Evolutionary conservation across 495 filamentous ascomycete genomes (phyloP), one percentile per base, ranked within the genome.

Genomic region (Penicillium atrosanguineum): DNA sequence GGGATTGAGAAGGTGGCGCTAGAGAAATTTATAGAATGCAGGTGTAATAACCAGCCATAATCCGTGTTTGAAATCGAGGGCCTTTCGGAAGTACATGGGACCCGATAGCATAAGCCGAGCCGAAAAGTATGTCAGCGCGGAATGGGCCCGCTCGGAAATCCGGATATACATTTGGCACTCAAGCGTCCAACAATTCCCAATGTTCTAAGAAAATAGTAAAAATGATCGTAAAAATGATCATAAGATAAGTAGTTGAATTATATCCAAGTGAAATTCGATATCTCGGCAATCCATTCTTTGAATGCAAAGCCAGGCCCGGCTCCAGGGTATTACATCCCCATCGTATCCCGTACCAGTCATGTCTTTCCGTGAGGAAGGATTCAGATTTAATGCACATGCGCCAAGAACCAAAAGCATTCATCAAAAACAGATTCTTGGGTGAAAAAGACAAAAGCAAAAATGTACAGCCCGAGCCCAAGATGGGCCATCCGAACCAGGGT

Each of bases 91-190:
- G 45, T 58, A 52, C 44, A 26, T 28, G 29, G 20, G 31, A 46
- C 50, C 57, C 62, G 59, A 62, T 58, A 26, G 48, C 40, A 59
- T 46, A 59, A 58, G 61, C 56, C 59, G 50, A 52, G 20, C 51
- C 29, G 60, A 50, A 41, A 31, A 50, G 23, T 60, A 29, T 61
- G 62, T 62, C 53, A 68, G 65, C 63, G 62, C 65, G 65, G 63
- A 68, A 68, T 42, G 19, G 25, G 19, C 19, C 65, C 65, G 65
- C 55, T 37, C 52, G 44, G 58, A 20, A 23, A 14, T 34, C 14
- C 31, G 31, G 31, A 34, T 34, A 34, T 34, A 34, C 31, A 14
- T 1, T 34, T 34, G 31, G 4, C 9, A 4, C 11, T 34, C 12
- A 14, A 14, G 12, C 14, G 11, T 12, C 11, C 3, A 34, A 12